Conservation (phyloP, 1,139 yeast species). For the Nakaseomyces uthaithaninus region DNA sequence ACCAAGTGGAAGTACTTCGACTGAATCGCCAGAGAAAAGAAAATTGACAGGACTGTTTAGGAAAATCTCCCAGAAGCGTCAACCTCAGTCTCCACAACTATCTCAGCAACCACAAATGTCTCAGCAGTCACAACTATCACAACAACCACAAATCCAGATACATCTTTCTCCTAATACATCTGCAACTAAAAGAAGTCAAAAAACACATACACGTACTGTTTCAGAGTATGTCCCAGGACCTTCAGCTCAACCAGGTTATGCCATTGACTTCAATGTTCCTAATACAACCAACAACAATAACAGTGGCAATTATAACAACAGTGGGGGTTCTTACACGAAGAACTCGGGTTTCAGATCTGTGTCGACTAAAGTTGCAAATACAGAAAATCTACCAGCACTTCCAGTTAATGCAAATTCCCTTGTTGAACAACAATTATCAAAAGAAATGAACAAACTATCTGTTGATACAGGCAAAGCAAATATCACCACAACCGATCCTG, state of each 20-base stretch:
- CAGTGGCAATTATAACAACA: constrained; percentile 7
- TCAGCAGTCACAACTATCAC: constrained; percentile 9
- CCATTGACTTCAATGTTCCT: not conserved
- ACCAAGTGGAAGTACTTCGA: constrained; percentile 13
- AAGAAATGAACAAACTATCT: constrained; percentile 20
- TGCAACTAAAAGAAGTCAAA: constrained; percentile 16
- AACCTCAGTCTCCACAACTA: constrained; percentile 13
- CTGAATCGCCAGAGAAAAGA: constrained; percentile 20
- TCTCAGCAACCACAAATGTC: constrained; percentile 11
- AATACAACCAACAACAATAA: constrained; percentile 10
- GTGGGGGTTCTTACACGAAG: constrained; percentile 12
- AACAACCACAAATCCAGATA: constrained; percentile 13
- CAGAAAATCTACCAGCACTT: constrained; percentile 28
- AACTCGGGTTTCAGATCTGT: constrained; percentile 20
- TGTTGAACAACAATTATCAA: constrained; percentile 29
- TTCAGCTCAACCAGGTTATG: constrained; percentile 10
- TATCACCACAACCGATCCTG: constrained; percentile 2
- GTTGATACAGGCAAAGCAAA: constrained; percentile 10
- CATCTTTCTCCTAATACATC: constrained; percentile 9
- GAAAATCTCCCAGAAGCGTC: constrained; percentile 30
- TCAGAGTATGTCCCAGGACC: constrained; percentile 33
- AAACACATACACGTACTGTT: constrained; percentile 35
- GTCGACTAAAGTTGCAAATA: constrained; percentile 15
- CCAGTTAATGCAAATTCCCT: constrained; percentile 31
- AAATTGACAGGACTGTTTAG: constrained; percentile 32